Evolutionary conservation across 2,329 filamentous ascomycete genomes (phyloP).

Genomic region (Ceratocystis smalleyi): DNA sequence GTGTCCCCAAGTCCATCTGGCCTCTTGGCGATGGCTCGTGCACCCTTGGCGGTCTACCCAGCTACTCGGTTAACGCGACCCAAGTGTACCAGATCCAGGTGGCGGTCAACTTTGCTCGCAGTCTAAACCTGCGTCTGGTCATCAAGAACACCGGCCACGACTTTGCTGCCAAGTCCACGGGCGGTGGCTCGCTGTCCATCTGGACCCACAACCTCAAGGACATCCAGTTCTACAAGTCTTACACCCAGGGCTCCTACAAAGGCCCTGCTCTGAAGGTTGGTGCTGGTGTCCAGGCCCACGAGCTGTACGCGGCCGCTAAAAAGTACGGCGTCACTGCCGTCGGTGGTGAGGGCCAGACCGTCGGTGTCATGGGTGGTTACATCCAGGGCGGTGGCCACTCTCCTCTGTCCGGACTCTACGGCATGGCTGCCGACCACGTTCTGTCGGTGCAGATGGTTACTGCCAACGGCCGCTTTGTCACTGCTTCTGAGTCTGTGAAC

Average conservation of each 20-base stretch:
- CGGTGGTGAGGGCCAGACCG: slow-evolving; percentile 27
- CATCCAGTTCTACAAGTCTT: slow-evolving; percentile 29
- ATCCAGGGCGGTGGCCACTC: slow-evolving; percentile 41
- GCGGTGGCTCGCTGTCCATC: slow-evolving; percentile 27
- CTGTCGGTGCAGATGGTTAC: slow-evolving; percentile 34
- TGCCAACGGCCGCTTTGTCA: slow-evolving; percentile 30
- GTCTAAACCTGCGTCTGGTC: slow-evolving; percentile 34
- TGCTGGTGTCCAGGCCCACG: slow-evolving; percentile 36
- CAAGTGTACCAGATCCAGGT: slow-evolving; percentile 32
- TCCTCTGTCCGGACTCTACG: slow-evolving; percentile 24
- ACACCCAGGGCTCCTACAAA: slow-evolving; percentile 28
- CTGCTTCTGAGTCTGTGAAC: slow-evolving; percentile 28
- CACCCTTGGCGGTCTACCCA: slow-evolving; percentile 29
- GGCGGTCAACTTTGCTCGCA: slow-evolving; percentile 32
- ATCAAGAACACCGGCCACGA: slow-evolving; percentile 40
- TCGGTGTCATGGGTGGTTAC: slow-evolving; percentile 41
- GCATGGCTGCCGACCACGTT: slow-evolving; percentile 36
- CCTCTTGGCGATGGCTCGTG: slow-evolving; percentile 23
- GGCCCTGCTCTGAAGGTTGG: slow-evolving; percentile 39
- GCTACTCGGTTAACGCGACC: slow-evolving; percentile 28
- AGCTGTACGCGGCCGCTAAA: slow-evolving; percentile 28
- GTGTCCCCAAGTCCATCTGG: slow-evolving; percentile 14
- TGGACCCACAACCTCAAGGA: slow-evolving; percentile 29
- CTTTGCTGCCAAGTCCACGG: slow-evolving; percentile 29
- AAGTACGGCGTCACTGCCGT: slow-evolving; percentile 19